Conservation (phyloP, 441 rosid genomes). For the Jatropha multifida region DNA sequence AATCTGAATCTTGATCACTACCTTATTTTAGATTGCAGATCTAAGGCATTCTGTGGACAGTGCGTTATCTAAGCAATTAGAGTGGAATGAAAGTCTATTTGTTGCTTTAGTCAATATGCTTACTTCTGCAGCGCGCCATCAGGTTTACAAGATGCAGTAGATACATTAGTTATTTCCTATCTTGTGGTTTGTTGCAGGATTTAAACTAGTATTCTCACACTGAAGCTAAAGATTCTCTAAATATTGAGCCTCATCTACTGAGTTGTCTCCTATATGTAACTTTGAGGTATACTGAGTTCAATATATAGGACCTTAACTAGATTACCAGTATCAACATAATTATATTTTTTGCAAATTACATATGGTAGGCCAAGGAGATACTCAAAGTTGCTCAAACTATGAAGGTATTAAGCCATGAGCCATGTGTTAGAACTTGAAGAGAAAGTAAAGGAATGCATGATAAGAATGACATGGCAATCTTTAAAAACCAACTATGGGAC, state of each 20-base stretch:
- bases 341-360: not conserved
- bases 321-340: not conserved
- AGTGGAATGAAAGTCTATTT: slow-evolving; percentile 61
- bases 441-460: not conserved
- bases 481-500: not conserved
- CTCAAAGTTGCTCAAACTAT: not conserved
- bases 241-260: not conserved
- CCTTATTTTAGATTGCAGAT: slow-evolving; percentile 60
- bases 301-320: not conserved
- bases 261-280: not conserved
- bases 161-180: not conserved
- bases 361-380: not conserved
- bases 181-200: not conserved
- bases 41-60: slow-evolving; percentile 46
- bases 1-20: slow-evolving; percentile 26
- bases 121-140: slow-evolving; percentile 72
- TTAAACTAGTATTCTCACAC: not conserved
- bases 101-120: slow-evolving; percentile 63
- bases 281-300: not conserved
- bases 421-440: not conserved
- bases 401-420: not conserved
- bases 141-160: slow-evolving; percentile 42
- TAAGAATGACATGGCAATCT: not conserved
- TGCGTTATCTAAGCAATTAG: slow-evolving; percentile 47
- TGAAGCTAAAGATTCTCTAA: not conserved